Base-by-base conservation (phyloP, 345 rosid genomes). In the Citrus maxima region DNA sequence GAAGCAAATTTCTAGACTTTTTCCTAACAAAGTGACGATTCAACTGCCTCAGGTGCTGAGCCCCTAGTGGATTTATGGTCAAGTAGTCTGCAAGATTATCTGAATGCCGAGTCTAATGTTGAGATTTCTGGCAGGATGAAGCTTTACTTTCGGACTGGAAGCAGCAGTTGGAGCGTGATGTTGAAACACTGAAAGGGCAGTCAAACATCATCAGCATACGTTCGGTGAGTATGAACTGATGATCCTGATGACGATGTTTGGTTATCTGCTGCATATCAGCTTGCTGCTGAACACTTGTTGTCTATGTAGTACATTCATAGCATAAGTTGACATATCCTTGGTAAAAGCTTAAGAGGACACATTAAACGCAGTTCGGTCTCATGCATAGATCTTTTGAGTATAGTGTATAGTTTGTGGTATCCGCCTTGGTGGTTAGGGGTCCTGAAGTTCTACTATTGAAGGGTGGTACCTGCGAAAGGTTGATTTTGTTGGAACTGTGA, bases 21-120 rank as follows among this genome's bases (percentile, higher is more conserved):
- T 97, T 81, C 98, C 99, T 7, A 94, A 97, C 88, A 97, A 94
- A 93, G 93, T 97, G 77, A 79, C 92, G n/a, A 90, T 97, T 84
- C 99, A 97, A 83, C 79, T 93, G 70, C 99, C 99, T 87, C 98
- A 94, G 98, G 99, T 96, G 69, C 65, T 62, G 78, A 74, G 55
- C 81, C 22, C 55, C 32, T 18, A 21, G 30, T 79, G 27, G 2
- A 5, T 76, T 54, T 67, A 35, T 71, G 51, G 42, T n/a, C 9
- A 18, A 65, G 25, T 51, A n/a, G n/a, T 68, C 18, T 59, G n/a
- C 35, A 35, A 77, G 62, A 42, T 74, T 79, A 25, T n/a, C 61
- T 77, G 7, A 76, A 62, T 73, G 16, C 58, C 34, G 35, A 72
- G 42, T 40, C 81, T 85, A 70, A 80, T 77, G 78, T 77, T 79